Conservation (phyloP, 805 yeast genomes). For the Hanseniaspora lindneri region DNA sequence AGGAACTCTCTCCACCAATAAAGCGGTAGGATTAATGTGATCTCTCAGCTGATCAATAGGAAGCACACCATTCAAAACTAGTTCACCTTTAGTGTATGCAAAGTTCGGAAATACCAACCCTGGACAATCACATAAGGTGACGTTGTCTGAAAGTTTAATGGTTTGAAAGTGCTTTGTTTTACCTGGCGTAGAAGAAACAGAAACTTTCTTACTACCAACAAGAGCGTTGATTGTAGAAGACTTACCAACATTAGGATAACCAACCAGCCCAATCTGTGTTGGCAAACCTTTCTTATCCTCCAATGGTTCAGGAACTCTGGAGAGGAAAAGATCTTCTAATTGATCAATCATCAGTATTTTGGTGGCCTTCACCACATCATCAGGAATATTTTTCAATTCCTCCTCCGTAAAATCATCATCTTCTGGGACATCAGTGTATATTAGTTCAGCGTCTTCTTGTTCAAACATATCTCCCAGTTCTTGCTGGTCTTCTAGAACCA, state of each 20-base stretch:
- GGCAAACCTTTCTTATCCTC: constrained; percentile 47
- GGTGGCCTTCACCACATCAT: constrained; percentile 37
- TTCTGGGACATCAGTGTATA: constrained; percentile 26
- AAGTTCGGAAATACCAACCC: constrained; percentile 97
- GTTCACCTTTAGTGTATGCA: constrained; percentile 90
- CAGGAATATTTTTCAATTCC: constrained; percentile 25
- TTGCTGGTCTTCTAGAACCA: constrained; percentile 52
- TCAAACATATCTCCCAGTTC: constrained; percentile 26
- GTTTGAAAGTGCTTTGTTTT: constrained; percentile 98
- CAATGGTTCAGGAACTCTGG: constrained; percentile 58
- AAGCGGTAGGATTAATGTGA: constrained; percentile 72
- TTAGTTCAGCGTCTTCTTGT: constrained; percentile 19
- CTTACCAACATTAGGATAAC: constrained; percentile 93
- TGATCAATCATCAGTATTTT: constrained; percentile 72
- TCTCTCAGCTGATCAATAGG: constrained; percentile 97
- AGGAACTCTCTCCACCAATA: constrained; percentile 82
- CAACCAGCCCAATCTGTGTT: constrained; percentile 87
- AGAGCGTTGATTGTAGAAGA: constrained; percentile 97
- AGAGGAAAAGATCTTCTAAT: constrained; percentile 65
- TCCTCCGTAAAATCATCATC: constrained; percentile 25
- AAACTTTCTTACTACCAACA: constrained; percentile 93
- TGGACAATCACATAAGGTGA: constrained; percentile 93
- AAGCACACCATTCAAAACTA: constrained; percentile 95
- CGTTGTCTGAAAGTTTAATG: constrained; percentile 67
- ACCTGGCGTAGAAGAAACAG: constrained; percentile 97